These are phyloP conservation scores for Saccharomycopsis fodiens DNA, from an alignment of 805 yeast genomes.

Conservation along the genomic window DNA sequence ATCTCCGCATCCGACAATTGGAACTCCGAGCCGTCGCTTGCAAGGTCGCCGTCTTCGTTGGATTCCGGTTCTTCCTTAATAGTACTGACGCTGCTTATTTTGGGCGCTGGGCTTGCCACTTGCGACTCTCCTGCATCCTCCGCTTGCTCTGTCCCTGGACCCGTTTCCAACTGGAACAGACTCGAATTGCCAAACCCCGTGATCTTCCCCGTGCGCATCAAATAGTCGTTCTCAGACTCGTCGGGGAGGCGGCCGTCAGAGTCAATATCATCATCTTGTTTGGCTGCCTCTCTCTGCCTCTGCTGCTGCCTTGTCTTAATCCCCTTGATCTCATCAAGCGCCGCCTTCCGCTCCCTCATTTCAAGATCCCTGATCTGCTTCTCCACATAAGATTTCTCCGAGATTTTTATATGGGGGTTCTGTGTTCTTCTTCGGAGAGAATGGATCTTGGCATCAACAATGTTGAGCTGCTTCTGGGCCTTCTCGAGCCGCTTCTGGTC, in stretches of 20 bases:
- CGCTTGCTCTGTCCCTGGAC: conserved; percentile 23
- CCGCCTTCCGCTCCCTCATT: conserved; percentile 42
- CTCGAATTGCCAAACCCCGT: conserved; percentile 82
- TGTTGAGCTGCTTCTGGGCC: conserved; percentile 41
- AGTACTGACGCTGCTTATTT: conserved; percentile 25
- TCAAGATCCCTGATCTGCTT: conserved; percentile 48
- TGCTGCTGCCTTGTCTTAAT: conserved; percentile 35
- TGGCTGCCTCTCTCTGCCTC: conserved; percentile 28
- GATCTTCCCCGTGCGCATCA: conserved; percentile 83
- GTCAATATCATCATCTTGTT: conserved; percentile 8
- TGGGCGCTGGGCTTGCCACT: no score
- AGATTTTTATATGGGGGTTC: conserved; percentile 53
- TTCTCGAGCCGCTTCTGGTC: conserved; percentile 74
- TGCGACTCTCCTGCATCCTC: no score
- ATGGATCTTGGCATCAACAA: conserved; percentile 36
- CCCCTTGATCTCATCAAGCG: conserved; percentile 57
- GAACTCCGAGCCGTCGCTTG: conserved; percentile 21
- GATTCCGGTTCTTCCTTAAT: conserved; percentile 23
- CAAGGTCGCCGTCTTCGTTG: conserved; percentile 24
- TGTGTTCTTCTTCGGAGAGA: conserved; percentile 41
- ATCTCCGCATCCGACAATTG: conserved; percentile 15
- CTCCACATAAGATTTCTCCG: conserved; percentile 48
- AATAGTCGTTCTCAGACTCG: conserved; percentile 74
- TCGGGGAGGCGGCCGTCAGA: conserved; percentile 42
- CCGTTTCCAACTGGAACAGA: conserved; percentile 41